Conservation (phyloP, 1,284 basidiomycete species). For the Sphaerobolus stellatus region DNA sequence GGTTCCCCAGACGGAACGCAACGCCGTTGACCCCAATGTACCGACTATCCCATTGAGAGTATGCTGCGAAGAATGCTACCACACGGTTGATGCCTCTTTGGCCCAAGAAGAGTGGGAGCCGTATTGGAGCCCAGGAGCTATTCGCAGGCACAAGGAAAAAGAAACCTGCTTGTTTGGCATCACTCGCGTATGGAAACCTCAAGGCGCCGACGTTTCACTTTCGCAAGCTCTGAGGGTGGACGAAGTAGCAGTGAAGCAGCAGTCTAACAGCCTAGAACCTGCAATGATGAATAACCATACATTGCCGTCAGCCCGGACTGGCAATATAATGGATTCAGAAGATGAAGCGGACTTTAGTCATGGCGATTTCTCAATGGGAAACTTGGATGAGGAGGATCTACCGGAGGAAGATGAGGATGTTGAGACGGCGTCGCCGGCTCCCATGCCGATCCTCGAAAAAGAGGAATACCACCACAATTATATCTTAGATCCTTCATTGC, state of each 20-base stretch:
- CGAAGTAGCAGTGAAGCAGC: slow-evolving; percentile 47
- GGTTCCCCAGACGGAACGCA: slow-evolving; percentile 20
- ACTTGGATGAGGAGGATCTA: slow-evolving; percentile 37
- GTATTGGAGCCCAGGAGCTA: slow-evolving; percentile 59
- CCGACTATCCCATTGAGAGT: slow-evolving; percentile 54
- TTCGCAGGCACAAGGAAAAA: slow-evolving; percentile 55
- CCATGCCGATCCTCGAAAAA: slow-evolving; percentile 37
- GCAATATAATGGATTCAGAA: not conserved
- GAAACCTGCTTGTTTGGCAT: slow-evolving; percentile 22
- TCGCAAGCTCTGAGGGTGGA: slow-evolving; percentile 49
- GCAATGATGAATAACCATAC: slow-evolving; percentile 6
- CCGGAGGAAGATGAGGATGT: slow-evolving; percentile 50
- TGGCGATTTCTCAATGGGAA: slow-evolving; percentile 20
- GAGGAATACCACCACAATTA: too few species aligned
- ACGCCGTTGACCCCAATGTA: slow-evolving; percentile 25
- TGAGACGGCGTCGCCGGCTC: too few species aligned
- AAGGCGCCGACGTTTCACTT: not conserved
- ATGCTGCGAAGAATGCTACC: slow-evolving; percentile 57
- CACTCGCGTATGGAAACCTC: not conserved
- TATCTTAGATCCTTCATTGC: too few species aligned
- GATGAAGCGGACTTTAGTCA: not conserved
- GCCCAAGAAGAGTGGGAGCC: slow-evolving; percentile 55
- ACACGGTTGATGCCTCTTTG: slow-evolving; percentile 47
- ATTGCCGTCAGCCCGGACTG: not conserved
- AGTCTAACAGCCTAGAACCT: slow-evolving; percentile 2